phyloP scores from a whole-genome alignment of 2,329 filamentous ascomycete species.

The Gyromitra esculenta region DNA sequence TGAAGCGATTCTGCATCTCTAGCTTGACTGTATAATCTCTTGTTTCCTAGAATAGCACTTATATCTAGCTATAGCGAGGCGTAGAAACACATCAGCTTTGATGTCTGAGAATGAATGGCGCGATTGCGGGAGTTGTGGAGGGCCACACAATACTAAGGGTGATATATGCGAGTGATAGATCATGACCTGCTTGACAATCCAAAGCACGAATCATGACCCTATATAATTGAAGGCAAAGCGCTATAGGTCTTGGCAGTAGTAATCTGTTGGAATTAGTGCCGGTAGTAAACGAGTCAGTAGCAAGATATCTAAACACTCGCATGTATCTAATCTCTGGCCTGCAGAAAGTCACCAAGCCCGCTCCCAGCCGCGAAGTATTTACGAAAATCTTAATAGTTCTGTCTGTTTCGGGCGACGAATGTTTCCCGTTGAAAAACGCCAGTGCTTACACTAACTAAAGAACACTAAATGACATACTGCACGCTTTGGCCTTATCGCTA shows the following conservation, averaged over 20 bases:
- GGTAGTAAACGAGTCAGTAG: too few relatives aligned
- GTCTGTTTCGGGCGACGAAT: neutral
- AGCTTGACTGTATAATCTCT: neutral
- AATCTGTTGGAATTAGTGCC: too few relatives aligned
- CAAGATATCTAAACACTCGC: too few relatives aligned
- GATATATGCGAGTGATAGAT: neutral
- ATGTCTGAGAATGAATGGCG: neutral
- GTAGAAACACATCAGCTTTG: neutral
- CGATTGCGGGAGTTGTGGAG: neutral
- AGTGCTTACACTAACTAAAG: conserved; percentile 4
- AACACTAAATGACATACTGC: neutral
- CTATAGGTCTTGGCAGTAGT: neutral
- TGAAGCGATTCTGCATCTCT: neutral
- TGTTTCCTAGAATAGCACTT: neutral
- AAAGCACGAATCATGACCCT: neutral
- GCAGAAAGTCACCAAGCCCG: too few relatives aligned
- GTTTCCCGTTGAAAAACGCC: neutral
- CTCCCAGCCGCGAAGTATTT: neutral
- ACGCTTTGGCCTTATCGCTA: neutral
- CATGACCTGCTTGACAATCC: neutral
- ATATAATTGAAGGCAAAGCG: neutral
- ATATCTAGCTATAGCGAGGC: neutral
- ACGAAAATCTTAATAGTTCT: neutral
- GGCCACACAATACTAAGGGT: neutral
- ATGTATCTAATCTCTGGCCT: too few relatives aligned